Conservation (phyloP, 2,329 filamentous ascomycete species). For the Talaromyces pinophilus region DNA sequence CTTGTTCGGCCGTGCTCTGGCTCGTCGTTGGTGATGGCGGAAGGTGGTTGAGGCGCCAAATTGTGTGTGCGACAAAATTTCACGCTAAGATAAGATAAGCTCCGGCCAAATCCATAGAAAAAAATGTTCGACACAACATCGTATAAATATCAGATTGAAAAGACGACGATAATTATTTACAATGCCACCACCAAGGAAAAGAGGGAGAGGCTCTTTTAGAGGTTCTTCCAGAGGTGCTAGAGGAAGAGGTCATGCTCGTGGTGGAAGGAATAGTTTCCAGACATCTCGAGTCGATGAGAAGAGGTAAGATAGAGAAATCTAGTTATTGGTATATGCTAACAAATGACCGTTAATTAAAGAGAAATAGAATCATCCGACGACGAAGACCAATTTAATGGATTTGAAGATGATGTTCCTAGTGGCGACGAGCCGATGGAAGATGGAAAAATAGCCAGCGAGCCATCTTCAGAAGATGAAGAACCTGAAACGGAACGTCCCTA, state of each 20-base stretch:
- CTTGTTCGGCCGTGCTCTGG: slow-evolving; percentile 31
- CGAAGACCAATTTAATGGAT: slow-evolving; percentile 29
- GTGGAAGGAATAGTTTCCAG: slow-evolving; percentile 33
- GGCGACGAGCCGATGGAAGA: slow-evolving; percentile 46
- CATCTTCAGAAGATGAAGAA: slow-evolving; percentile 50
- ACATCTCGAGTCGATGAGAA: slow-evolving; percentile 43
- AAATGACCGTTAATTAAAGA: background rate
- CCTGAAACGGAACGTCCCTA: slow-evolving; percentile 50
- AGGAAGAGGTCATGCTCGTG: slow-evolving; percentile 25
- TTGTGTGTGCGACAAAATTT: slow-evolving; percentile 49
- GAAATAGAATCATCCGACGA: slow-evolving; percentile 8
- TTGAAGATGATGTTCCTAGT: slow-evolving; percentile 31
- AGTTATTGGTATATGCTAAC: background rate
- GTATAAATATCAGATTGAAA: no score
- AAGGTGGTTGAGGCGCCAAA: slow-evolving; percentile 34
- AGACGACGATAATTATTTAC: slow-evolving; percentile 1
- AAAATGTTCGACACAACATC: slow-evolving; percentile 17
- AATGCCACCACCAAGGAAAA: slow-evolving; percentile 36
- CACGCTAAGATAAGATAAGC: slow-evolving; percentile 53
- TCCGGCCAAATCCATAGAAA: slow-evolving; percentile 19
- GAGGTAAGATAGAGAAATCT: slow-evolving; percentile 33
- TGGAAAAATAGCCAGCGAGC: slow-evolving; percentile 36
- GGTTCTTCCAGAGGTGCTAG: slow-evolving; percentile 13
- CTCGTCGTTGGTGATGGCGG: background rate
- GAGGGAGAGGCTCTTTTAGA: slow-evolving; percentile 32